A percentile compares a stretch with the other conserved stretches of the same genome.
phyloP scores from a whole-genome alignment of 805 yeast species.

The Saturnispora halmiae region DNA sequence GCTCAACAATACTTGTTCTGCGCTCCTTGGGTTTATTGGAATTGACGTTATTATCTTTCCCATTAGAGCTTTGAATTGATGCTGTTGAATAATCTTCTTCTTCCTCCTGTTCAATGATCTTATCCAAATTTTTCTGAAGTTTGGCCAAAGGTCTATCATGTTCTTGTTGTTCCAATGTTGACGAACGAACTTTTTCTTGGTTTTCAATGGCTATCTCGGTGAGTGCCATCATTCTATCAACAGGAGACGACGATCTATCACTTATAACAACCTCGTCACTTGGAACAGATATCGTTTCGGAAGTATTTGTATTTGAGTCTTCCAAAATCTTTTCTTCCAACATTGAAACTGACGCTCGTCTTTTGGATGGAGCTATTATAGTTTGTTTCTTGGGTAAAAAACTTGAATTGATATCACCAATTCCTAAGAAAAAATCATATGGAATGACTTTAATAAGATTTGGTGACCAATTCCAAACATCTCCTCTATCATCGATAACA shows the following conservation, averaged over 20 bases:
- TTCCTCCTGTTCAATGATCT: conserved; percentile 31
- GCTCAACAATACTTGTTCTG: conserved; percentile 20
- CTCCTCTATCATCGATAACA: conserved; percentile 94
- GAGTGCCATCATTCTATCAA: conserved; percentile 39
- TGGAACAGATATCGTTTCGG: conserved; percentile 8
- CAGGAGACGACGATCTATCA: conserved; percentile 32
- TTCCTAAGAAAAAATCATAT: conserved; percentile 91
- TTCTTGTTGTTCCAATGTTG: conserved; percentile 69
- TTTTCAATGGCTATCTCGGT: conserved; percentile 42
- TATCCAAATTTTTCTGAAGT: conserved; percentile 64
- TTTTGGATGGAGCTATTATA: conserved; percentile 52
- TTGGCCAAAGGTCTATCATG: conserved; percentile 79
- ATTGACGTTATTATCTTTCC: background rate
- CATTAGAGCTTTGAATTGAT: background rate
- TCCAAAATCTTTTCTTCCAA: conserved; percentile 37
- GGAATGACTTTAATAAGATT: conserved; percentile 90
- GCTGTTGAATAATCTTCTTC: conserved; percentile 16
- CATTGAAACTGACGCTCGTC: conserved; percentile 47
- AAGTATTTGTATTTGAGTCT: background rate
- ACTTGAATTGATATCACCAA: conserved; percentile 92
- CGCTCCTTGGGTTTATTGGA: background rate
- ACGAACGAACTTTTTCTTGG: conserved; percentile 56
- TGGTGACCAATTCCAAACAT: conserved; percentile 97
- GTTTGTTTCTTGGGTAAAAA: conserved; percentile 74
- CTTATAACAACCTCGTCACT: background rate